These are phyloP conservation scores for Orobanche coerulescens DNA, from an alignment of 257 asterid species.

Conservation along the genomic window DNA sequence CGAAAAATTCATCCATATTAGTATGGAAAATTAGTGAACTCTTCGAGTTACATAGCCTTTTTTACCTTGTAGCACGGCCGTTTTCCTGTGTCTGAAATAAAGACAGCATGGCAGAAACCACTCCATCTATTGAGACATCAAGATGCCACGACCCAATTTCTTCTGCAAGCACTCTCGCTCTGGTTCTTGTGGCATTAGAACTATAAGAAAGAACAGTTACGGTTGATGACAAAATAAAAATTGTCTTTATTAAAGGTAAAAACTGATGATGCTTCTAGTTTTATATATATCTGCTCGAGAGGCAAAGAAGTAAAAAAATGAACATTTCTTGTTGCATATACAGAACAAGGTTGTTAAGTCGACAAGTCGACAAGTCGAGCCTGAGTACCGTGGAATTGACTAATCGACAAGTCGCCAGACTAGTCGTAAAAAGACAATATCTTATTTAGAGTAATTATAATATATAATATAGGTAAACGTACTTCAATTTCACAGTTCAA, in stretches of 20 bases:
- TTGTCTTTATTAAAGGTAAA: slow-evolving; percentile 9
- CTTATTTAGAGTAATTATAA: too few species aligned
- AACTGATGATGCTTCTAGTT: not conserved
- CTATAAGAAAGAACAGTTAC: slow-evolving; percentile 36
- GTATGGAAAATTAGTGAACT: not conserved
- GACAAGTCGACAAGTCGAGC: too few species aligned
- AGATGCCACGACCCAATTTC: slow-evolving; percentile 98
- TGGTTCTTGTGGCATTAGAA: slow-evolving; percentile 59
- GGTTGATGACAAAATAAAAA: slow-evolving; percentile 4
- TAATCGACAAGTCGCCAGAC: too few species aligned
- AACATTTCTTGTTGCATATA: not conserved
- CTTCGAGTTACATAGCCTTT: slow-evolving; percentile 7
- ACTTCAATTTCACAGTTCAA: too few species aligned
- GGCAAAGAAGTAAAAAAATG: slow-evolving; percentile 8
- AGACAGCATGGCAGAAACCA: slow-evolving; percentile 66
- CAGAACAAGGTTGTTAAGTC: too few species aligned
- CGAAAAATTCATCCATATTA: too few species aligned
- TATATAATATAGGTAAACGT: too few species aligned
- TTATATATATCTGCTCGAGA: not conserved
- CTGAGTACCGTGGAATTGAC: too few species aligned
- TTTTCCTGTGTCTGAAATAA: slow-evolving; percentile 81
- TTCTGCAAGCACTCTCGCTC: slow-evolving; percentile 81
- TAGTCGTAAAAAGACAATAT: too few species aligned
- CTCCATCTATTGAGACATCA: slow-evolving; percentile 76
- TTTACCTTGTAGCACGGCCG: slow-evolving; percentile 72